Base-by-base conservation (phyloP, 805 yeast species). In the Candida qinlingensis region DNA sequence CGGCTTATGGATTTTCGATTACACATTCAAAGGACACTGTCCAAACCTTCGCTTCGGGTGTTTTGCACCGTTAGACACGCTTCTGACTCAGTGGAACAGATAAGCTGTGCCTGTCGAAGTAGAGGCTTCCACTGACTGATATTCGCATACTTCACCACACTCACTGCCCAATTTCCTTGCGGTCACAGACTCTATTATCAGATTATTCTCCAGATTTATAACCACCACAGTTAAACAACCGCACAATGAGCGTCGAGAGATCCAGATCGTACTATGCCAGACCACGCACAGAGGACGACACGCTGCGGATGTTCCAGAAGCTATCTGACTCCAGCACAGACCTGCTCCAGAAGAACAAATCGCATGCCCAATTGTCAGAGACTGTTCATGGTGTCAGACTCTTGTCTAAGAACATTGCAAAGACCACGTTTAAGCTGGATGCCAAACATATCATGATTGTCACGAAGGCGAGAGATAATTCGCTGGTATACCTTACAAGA, bases 391-490 rank as follows among this genome's bases (percentile, higher is more conserved):
- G 89, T 3, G 91, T 87, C 6, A 73, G 94, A 41, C 74, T 82
- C 70, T 70, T 87, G 50, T 85, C 87, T n/a, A 82, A 81, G 53
- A 84, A 84, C 62, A 67, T 87, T 37, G 74, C 81, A 46, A 79
- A 80, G 54, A 87, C 91, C 4, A 83, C 86, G 4, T 81, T 89
- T 29, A 82, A 81, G 56, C 65, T 89, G 25, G 83, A 84, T 47
- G 81, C 86, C 19, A 75, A 76, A 41, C 80, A 87, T 13, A 79
- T 89, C 19, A 75, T 89, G 80, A 79, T 89, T 11, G 90, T 90
- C 19, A 89, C 96, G n/a, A 89, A 89, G 64, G 94, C 95, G 1
- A 74, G 95, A 47, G 97, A 90, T 62, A 83, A 85, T 56, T 81
- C 89, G 6, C 68, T 90, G 45, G 80, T 86, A 6, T 82, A 79